These are phyloP conservation scores for Populus hybrid DNA, from an alignment of 441 rosid genomes.

Conservation along the genomic window DNA sequence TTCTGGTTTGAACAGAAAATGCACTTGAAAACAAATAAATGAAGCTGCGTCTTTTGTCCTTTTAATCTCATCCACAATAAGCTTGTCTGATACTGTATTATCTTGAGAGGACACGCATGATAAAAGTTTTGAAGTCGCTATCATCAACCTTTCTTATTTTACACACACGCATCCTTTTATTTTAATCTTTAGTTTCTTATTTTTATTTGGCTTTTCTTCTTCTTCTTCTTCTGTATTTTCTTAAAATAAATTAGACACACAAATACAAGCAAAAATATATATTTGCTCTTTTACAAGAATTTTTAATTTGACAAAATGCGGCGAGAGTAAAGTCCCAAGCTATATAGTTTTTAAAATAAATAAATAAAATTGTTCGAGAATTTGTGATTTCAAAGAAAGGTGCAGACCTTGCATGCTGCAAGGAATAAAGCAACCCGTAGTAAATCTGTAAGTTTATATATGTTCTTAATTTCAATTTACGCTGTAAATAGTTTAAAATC, in stretches of 20 bases:
- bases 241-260: no score
- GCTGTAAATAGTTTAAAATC: background rate
- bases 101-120: slow-evolving; percentile 64
- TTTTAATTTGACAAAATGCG: no score
- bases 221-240: no score
- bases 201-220: no score
- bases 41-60: slow-evolving; percentile 50
- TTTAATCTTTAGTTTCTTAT: no score
- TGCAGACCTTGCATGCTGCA: background rate
- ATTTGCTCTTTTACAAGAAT: no score
- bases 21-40: slow-evolving; percentile 30
- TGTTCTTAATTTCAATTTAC: background rate
- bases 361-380: background rate
- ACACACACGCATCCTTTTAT: no score
- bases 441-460: background rate
- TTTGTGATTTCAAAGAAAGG: background rate
- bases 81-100: slow-evolving; percentile 37
- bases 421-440: background rate
- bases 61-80: slow-evolving; percentile 25
- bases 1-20: slow-evolving; percentile 15
- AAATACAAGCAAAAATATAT: no score
- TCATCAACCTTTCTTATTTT: slow-evolving; percentile 25
- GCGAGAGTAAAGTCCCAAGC: no score
- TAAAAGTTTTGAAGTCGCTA: slow-evolving; percentile 37
- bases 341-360: no score